These are phyloP conservation scores for Blepharisma japonicum DNA, from an alignment of 73 alveolate genomes.

Conservation along the genomic window DNA sequence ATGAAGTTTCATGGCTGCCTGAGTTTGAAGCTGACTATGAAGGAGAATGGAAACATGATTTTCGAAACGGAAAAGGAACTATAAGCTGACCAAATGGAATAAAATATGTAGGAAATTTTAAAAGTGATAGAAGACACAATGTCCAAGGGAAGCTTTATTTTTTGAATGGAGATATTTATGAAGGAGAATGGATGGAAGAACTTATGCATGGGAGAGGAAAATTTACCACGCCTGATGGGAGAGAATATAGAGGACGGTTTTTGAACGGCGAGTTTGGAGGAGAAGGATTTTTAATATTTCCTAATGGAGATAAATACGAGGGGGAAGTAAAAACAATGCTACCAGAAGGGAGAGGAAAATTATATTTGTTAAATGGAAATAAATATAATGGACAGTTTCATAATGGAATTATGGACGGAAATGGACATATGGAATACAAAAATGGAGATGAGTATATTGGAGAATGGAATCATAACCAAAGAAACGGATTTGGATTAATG, in stretches of 20 bases:
- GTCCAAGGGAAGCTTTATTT: constrained; percentile 50
- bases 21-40: constrained; percentile 45
- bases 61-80: constrained; percentile 60
- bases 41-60: constrained; percentile 49
- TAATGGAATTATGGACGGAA: constrained; percentile 50
- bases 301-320: constrained; percentile 70
- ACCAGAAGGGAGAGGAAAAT: constrained; percentile 67
- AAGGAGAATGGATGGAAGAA: constrained; percentile 56
- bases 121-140: constrained; percentile 44
- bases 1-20: neutral
- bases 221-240: neutral
- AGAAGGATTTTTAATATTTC: constrained; percentile 78
- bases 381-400: constrained; percentile 56
- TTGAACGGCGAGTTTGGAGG: neutral
- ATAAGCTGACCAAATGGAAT: constrained; percentile 51
- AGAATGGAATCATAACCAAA: constrained; percentile 43
- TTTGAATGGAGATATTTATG: constrained; percentile 50
- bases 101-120: constrained; percentile 44
- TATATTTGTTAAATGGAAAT: constrained; percentile 41
- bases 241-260: neutral
- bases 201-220: constrained; percentile 56
- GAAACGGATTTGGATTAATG: constrained; percentile 33
- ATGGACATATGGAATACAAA: constrained; percentile 42
- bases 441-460: constrained; percentile 65
- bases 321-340: constrained; percentile 26